Base-by-base conservation (phyloP, 2,329 filamentous ascomycete genomes). In the Coniella lustricola region DNA sequence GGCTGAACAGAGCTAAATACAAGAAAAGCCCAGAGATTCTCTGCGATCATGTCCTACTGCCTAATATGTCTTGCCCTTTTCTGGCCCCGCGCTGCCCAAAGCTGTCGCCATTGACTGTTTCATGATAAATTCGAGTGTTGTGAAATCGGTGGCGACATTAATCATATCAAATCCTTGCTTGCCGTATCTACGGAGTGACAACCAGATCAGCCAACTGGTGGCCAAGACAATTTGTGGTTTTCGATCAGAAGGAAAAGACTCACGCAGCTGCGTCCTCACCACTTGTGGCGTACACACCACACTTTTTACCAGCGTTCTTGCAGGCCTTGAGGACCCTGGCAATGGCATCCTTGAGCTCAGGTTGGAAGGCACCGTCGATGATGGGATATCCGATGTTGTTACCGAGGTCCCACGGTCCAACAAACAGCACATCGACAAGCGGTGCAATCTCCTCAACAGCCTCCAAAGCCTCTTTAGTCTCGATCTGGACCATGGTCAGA, bases 401-500 rank as follows among this genome's bases (percentile, higher is more conserved):
- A 43, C 75, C 82, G 45, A 85, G 69, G 57, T 85, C 81, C 59
- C 83, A 84, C 2, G 82, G 81, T 0, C 82, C 82, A 40, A 85
- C 72, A 59, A 84, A 84, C 20, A 85, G 64, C 4, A 81, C 73
- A 52, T 85, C 82, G 18, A 85, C 77, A 65, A 18, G 82, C 68
- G 17, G 74, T 69, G 79, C 79, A 60, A 85, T 85, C 41, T 75
- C 76, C 31, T 84, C 79, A 1, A 84, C 73, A 12, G 66, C 64
- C 1, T 79, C 74, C 13, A 85, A 66, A 1, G 81, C 81, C 60
- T 83, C 80, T 52, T 69, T 67, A 0, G 82, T 84, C 65, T 85
- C 82, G 45, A 85, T 84, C 62, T 85, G 82, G 10, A 84, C 78
- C 66, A 84, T 81, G 14, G 77, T 82, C 50, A 85, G 60, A 18